Conservation (phyloP, 1,139 yeast species). For the Yamadazyma atlantica region DNA sequence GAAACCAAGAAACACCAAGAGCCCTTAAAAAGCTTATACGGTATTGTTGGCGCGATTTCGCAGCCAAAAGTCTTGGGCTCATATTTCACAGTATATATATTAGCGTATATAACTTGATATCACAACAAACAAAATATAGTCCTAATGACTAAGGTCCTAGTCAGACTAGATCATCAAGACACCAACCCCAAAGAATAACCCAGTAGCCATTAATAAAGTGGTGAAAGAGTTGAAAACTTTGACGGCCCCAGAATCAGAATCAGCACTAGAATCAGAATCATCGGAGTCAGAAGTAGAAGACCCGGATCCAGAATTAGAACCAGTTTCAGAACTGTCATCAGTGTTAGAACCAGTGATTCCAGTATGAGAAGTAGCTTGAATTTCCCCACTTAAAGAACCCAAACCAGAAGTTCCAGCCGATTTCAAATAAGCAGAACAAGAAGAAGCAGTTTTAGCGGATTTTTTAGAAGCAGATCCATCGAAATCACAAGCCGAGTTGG, state of each 20-base stretch:
- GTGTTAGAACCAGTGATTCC: constrained; percentile 20
- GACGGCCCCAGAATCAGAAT: constrained; percentile 20
- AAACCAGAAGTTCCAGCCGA: constrained; percentile 26
- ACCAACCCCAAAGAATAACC: constrained; percentile 19
- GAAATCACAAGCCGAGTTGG: constrained; percentile 39
- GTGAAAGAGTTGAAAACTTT: constrained; percentile 15
- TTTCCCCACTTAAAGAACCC: constrained; percentile 25
- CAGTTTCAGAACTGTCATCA: constrained; percentile 11
- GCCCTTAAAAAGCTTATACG: no score
- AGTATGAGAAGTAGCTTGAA: constrained; percentile 21
- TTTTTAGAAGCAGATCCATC: constrained; percentile 40
- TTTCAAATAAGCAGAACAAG: constrained; percentile 33
- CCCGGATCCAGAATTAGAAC: constrained; percentile 22
- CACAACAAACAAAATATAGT: background rate
- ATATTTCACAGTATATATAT: background rate
- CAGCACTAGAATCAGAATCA: constrained; percentile 22
- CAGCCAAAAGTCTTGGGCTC: background rate
- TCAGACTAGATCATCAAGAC: constrained; percentile 13
- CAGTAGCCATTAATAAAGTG: constrained; percentile 10
- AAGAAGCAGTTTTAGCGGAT: constrained; percentile 25
- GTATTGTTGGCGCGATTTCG: no score
- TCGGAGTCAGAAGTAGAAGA: constrained; percentile 23
- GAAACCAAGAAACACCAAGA: background rate
- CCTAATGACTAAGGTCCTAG: background rate
- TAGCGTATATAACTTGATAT: background rate